phyloP scores from a whole-genome alignment of 2,329 filamentous ascomycete species.

The Aspergillus sp. region DNA sequence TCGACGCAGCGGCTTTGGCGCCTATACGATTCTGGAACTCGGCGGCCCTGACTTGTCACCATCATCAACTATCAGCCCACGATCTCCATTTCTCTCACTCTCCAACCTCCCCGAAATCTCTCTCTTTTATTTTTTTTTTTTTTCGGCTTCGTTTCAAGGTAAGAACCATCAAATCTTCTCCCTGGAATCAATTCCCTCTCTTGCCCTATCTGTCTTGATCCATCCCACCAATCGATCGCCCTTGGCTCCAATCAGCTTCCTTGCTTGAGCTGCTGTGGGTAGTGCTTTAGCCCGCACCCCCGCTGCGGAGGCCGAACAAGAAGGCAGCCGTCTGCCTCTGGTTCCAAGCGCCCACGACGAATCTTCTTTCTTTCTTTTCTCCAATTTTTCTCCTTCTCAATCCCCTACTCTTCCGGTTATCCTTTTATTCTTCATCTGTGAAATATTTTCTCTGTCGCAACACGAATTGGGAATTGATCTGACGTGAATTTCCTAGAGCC shows the following conservation, averaged over 20 bases:
- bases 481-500: too few relatives aligned
- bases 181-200: not conserved
- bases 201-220: not conserved
- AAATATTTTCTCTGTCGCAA: not conserved
- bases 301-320: conserved; percentile 10
- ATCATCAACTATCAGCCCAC: not conserved
- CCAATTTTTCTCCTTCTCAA: conserved; percentile 7
- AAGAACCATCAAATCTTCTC: not conserved
- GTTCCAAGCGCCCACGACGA: not conserved
- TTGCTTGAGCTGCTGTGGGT: not conserved
- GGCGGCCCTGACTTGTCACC: too few relatives aligned
- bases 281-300: conserved; percentile 1
- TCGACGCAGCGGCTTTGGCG: too few relatives aligned
- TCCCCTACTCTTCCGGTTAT: not conserved
- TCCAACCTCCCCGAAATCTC: too few relatives aligned
- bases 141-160: not conserved
- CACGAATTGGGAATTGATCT: too few relatives aligned
- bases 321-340: conserved; percentile 2
- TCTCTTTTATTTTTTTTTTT: not conserved
- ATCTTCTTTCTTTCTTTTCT: conserved; percentile 1
- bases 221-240: not conserved
- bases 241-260: not conserved
- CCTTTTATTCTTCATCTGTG: not conserved
- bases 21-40: too few relatives aligned
- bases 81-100: not conserved